Evolutionary conservation across 495 filamentous ascomycete species (phyloP), one percentile per base, ranked within the genome.

Genomic region (Hypoxylon fuscum): DNA sequence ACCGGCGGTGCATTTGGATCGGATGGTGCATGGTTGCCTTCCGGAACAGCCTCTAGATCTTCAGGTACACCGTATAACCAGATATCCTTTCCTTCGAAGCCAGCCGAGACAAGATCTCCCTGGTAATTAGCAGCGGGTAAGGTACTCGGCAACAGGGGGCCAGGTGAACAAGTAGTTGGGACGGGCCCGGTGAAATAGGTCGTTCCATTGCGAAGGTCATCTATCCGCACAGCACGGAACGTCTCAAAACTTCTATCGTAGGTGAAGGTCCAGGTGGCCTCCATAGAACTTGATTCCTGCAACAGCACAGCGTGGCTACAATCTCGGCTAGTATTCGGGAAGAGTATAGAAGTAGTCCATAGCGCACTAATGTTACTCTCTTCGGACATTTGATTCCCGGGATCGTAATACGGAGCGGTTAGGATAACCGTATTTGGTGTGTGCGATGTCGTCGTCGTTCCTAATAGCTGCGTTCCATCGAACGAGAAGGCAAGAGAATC

Each of bases 261-360:
- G 8, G 88, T 88, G 55, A 95, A 87, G 0, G 90, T 83, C 91
- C 91, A 96, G 44, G 74, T 85, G 20, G 87, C 85, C 65, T 93
- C 91, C 32, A 85, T 85, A 50, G 89, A 84, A n/a, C 83, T 82
- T 27, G 86, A 83, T 59, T 84, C 79, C 31, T 90, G 86, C 1
- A 96, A 76, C 15, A 94, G 66, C 1, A 88, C 87, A 34, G 90
- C 91, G 74, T 93, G 88, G 51, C 88, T 91, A 56, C 88, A 92
- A 32, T 89, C 87, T 34, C 83, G 81, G 49, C 86, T 91, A 15
- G 83, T 86, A 52, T 93, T 89, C 0, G 91, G 91, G 45, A 96
- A 96, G 0, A 96, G 76, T 22, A 96, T 93, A 35, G 93, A 92
- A 1, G 91, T 93, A 38, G 91, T 96, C 91, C 91, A 96, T 68